These are phyloP conservation scores for Saccharomyces pastorianus DNA, from an alignment of 1,139 yeast species.

Conservation along the genomic window DNA sequence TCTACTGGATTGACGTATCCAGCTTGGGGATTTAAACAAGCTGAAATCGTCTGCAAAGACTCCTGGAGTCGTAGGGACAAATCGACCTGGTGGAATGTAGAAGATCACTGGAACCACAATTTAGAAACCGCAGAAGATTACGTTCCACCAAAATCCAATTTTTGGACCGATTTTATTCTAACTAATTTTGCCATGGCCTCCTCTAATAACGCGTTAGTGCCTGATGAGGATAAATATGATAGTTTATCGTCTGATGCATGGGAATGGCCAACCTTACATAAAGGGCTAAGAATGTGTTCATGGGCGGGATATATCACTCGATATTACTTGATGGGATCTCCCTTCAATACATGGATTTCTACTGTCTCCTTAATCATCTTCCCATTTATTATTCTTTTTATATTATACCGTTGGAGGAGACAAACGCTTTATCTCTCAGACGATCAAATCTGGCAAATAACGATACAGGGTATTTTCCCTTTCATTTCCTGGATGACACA, in stretches of 20 bases:
- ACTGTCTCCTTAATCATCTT: constrained; percentile 33
- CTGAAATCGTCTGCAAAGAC: constrained; percentile 64
- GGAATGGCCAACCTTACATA: constrained; percentile 67
- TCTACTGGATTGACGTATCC: constrained; percentile 68
- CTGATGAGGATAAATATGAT: constrained; percentile 63
- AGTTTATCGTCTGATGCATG: constrained; percentile 62
- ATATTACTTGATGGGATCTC: constrained; percentile 60
- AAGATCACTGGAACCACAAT: constrained; percentile 49
- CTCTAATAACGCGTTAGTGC: constrained; percentile 65
- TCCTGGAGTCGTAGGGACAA: constrained; percentile 47
- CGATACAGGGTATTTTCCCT: constrained; percentile 54
- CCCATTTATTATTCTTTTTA: constrained; percentile 33
- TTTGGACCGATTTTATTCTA: constrained; percentile 63
- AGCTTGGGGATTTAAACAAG: constrained; percentile 75
- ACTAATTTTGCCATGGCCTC: constrained; percentile 73
- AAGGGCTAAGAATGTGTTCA: constrained; percentile 63
- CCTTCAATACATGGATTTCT: constrained; percentile 58
- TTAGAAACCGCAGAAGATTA: constrained; percentile 39
- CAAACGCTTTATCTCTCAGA: constrained; percentile 35
- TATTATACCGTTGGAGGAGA: constrained; percentile 54
- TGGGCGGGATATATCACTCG: constrained; percentile 45
- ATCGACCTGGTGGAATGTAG: constrained; percentile 76
- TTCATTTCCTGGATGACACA: constrained; percentile 66
- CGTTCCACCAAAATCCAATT: constrained; percentile 57
- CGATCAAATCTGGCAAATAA: constrained; percentile 28